Evolutionary conservation across 768 basidiomycete species (phyloP), one percentile per base, ranked within the genome.

Genomic region (Candolleomyces efflorescens): DNA sequence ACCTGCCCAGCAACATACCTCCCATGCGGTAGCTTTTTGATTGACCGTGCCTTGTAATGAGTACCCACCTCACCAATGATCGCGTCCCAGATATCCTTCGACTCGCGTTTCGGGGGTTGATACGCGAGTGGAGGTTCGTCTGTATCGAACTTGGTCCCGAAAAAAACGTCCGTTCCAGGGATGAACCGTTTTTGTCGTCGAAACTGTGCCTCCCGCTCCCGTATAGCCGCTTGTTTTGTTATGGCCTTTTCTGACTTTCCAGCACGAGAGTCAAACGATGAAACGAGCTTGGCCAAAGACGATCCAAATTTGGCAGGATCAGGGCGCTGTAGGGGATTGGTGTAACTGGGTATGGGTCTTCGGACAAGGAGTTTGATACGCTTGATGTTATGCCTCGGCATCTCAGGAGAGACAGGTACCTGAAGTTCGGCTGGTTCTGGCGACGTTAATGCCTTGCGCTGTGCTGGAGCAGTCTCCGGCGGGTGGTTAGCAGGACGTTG

Each of bases 321-420:
- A 0, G 90, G 87, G 11, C 76, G 75, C 65, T 97, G 94, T 12
- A 67, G 67, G 0, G 89, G 92, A 68, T 87, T 81, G 12, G 91
- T 82, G 44, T 84, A 73, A 1, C 73, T 66, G 2, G 83, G 83
- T 1, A 80, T 78, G 6, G 89, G 90, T 12, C 74, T 75, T 39
- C 86, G 81, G 13, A 92, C 86, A 48, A 90, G 79, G 56, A 89
- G 75, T 63, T 79, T 82, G 49, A 91, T 76, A 53, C 90, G 83
- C 66, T 81, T 85, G 57, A 90, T 78, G 27, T 73, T 72, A n/a
- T 69, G 68, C 58, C 62, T 70, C 18, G 65, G 59, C 58, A 10
- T 58, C 53, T 38, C 58, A 56, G 20, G 59, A 27, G 36, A 60
- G 49, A 39, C 50, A 44, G 47, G 58, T 55, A 43, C 60, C 58